Conservation (phyloP, 75 land plant species). For the Picea sitchensis region DNA sequence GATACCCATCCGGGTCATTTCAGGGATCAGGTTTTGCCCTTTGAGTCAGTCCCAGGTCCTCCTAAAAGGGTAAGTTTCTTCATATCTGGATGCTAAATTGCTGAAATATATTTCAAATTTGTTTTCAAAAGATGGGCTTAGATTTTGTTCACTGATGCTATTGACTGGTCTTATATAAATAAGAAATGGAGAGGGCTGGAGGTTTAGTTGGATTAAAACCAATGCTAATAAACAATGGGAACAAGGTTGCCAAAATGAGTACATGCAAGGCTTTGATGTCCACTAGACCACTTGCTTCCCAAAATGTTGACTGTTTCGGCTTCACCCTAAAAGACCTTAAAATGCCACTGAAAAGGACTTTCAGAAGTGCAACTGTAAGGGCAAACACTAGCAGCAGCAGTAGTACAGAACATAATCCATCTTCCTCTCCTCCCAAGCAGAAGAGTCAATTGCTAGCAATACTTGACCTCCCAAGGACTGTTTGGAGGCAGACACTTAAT, state of each 20-base stretch:
- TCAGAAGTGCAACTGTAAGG: not conserved
- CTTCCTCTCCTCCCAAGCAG: not conserved
- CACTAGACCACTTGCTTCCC: not conserved
- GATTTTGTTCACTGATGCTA: not conserved
- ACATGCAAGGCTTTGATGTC: not conserved
- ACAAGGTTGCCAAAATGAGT: not conserved
- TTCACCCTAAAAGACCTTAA: not conserved
- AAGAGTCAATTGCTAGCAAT: slow-evolving; percentile 30
- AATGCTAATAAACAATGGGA: not conserved
- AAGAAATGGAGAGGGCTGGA: not conserved
- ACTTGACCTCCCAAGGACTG: slow-evolving; percentile 48
- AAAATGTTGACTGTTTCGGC: not conserved
- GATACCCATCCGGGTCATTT: no score
- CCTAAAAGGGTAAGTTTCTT: no score
- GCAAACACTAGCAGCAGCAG: not conserved
- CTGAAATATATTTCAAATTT: not conserved
- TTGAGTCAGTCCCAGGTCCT: no score
- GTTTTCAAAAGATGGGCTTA: not conserved
- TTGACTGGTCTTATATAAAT: not conserved
- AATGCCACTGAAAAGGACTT: not conserved
- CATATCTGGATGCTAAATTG: no score
- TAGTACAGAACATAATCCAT: not conserved
- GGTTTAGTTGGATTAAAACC: not conserved
- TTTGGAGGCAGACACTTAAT: slow-evolving; percentile 67
- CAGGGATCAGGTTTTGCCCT: no score